These are phyloP conservation scores for Pseudogymnoascus sp. DNA, from an alignment of 2,329 filamentous ascomycete genomes.

Conservation along the genomic window DNA sequence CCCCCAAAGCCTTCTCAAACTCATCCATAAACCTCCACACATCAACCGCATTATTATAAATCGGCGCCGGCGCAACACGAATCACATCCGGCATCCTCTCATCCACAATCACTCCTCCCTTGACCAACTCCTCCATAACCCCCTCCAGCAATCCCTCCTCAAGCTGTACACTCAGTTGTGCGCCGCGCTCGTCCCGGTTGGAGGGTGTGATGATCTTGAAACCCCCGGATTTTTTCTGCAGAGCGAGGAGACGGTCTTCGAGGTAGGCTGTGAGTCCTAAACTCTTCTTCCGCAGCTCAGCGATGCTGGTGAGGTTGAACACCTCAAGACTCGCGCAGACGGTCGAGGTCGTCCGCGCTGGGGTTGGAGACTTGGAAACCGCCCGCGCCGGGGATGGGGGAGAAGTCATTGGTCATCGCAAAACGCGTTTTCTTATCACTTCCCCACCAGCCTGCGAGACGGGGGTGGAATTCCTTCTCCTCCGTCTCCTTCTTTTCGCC, in stretches of 20 bases:
- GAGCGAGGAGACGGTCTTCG: constrained; percentile 48
- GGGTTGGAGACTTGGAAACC: constrained; percentile 76
- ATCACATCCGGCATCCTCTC: constrained; percentile 71
- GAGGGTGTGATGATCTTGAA: constrained; percentile 61
- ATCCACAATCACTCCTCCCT: constrained; percentile 61
- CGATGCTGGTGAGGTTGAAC: constrained; percentile 62
- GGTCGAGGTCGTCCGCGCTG: constrained; percentile 64
- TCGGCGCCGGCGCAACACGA: constrained; percentile 63
- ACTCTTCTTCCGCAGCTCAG: constrained; percentile 57
- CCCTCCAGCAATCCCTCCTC: constrained; percentile 52
- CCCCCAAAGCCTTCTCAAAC: constrained; percentile 33
- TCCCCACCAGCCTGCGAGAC: constrained; percentile 77
- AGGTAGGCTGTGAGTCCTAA: constrained; percentile 62
- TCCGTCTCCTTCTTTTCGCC: neutral
- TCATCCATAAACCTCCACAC: constrained; percentile 50
- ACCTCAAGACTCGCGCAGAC: constrained; percentile 63
- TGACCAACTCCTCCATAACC: constrained; percentile 56
- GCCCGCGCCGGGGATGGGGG: constrained; percentile 64
- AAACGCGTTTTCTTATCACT: constrained; percentile 64
- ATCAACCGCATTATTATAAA: constrained; percentile 69
- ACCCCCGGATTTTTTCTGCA: constrained; percentile 24
- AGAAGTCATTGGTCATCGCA: constrained; percentile 68
- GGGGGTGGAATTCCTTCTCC: constrained; percentile 38
- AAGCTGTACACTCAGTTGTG: constrained; percentile 64
- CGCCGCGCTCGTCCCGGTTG: constrained; percentile 58